These are phyloP conservation scores for Cladosporium velox DNA, from an alignment of 2,329 filamentous ascomycete genomes.

Conservation along the genomic window DNA sequence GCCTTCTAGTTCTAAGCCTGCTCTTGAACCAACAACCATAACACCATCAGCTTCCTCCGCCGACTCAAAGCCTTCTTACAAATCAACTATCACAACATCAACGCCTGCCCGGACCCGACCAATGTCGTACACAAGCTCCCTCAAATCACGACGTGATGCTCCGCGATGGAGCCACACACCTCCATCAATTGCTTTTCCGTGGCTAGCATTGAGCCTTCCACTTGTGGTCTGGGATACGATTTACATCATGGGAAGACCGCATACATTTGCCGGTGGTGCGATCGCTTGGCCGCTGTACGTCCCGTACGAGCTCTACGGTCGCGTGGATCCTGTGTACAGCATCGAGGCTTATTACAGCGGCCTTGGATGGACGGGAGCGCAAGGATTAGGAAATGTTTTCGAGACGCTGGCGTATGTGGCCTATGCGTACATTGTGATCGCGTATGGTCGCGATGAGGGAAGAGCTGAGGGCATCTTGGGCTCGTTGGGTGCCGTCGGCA, in stretches of 20 bases:
- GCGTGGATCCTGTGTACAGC: constrained; percentile 80
- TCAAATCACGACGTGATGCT: constrained; percentile 16
- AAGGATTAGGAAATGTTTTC: constrained; percentile 67
- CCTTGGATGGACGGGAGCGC: constrained; percentile 77
- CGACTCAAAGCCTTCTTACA: constrained; percentile 12
- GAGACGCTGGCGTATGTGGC: constrained; percentile 67
- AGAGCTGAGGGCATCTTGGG: constrained; percentile 44
- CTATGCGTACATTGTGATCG: constrained; percentile 60
- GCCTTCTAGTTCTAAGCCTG: background rate
- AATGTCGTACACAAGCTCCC: background rate
- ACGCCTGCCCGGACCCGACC: constrained; percentile 5
- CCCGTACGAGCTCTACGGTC: constrained; percentile 79
- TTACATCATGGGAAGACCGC: constrained; percentile 78
- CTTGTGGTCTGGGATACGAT: constrained; percentile 78
- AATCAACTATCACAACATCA: constrained; percentile 4
- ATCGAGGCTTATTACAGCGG: constrained; percentile 67
- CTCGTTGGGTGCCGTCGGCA: constrained; percentile 49
- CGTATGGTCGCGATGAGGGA: constrained; percentile 41
- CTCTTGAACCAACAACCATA: constrained; percentile 17
- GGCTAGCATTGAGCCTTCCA: constrained; percentile 74
- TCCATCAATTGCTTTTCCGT: constrained; percentile 62
- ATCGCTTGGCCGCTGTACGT: constrained; percentile 72
- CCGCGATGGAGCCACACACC: constrained; percentile 60
- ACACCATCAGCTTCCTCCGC: constrained; percentile 7
- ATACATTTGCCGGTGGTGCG: constrained; percentile 76